These are phyloP conservation scores for Rhynchospora tenuis DNA, from an alignment of 176 grass and related monocot species.

Conservation along the genomic window DNA sequence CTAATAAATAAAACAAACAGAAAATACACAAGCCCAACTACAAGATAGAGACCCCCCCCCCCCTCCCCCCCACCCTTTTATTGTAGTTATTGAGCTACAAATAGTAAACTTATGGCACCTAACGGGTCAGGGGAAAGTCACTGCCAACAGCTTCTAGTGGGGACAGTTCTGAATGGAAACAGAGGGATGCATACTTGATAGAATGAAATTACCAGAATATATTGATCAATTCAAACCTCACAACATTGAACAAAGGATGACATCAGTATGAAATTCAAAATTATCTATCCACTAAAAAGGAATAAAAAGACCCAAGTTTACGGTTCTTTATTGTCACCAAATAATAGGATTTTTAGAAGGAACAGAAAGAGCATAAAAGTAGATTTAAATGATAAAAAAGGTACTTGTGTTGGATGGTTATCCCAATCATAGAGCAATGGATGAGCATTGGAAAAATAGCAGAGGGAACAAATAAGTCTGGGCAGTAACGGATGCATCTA, in stretches of 20 bases:
- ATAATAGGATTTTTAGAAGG: neutral
- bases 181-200: neutral
- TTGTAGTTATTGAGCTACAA: neutral
- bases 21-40: neutral
- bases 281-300: neutral
- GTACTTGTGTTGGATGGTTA: slow-evolving; percentile 97
- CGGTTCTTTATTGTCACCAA: neutral
- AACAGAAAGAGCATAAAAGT: neutral
- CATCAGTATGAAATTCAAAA: neutral
- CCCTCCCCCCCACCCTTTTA: too few species aligned
- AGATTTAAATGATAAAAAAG: neutral
- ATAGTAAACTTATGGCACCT: neutral
- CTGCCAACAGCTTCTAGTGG: neutral
- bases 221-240: neutral
- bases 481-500: slow-evolving; percentile 94
- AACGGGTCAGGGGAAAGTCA: neutral
- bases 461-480: slow-evolving; percentile 75
- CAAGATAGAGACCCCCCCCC: neutral
- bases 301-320: neutral
- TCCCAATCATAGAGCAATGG: slow-evolving; percentile 86
- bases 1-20: neutral
- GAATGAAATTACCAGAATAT: neutral
- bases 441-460: slow-evolving; percentile 73
- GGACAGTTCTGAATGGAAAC: neutral
- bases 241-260: neutral